Conservation (phyloP, 2,329 filamentous ascomycete species). For the Aspergillus sp. region DNA sequence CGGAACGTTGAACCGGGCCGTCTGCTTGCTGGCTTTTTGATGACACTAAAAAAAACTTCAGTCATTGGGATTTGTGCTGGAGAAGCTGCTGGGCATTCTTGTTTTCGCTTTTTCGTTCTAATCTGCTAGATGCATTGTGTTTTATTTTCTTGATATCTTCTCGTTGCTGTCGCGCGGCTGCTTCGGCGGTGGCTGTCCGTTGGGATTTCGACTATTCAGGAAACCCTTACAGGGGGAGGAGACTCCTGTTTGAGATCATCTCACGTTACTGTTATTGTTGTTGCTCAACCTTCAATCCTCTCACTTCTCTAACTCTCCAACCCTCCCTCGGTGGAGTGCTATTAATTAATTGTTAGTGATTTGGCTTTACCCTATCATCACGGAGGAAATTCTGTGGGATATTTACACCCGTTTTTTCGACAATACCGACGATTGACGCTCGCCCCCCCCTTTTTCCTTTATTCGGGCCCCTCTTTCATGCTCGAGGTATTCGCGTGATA, state of each 20-base stretch:
- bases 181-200: conserved; percentile 12
- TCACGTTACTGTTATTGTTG: not conserved
- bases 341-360: not conserved
- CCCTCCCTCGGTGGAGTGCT: not conserved
- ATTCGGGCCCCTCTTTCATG: conserved; percentile 6
- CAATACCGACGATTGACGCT: conserved; percentile 6
- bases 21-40: conserved; percentile 11
- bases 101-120: conserved; percentile 5
- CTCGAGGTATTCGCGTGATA: not conserved
- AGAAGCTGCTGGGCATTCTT: not conserved
- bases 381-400: not conserved
- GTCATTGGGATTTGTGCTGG: not conserved
- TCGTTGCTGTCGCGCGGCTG: not conserved
- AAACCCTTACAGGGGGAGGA: conserved; percentile 1
- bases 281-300: not conserved
- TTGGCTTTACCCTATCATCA: not conserved
- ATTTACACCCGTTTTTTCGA: not conserved
- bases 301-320: conserved; percentile 5
- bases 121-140: conserved; percentile 10
- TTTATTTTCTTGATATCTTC: conserved; percentile 5
- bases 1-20: conserved; percentile 20
- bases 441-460: conserved; percentile 11
- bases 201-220: conserved; percentile 1
- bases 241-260: conserved; percentile 1
- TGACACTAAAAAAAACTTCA: conserved; percentile 1